A percentile compares a stretch with the other conserved stretches of the same genome.
These are phyloP conservation scores for Nicotiana tomentosiformis DNA, from an alignment of 257 asterid genomes.

Conservation along the genomic window DNA sequence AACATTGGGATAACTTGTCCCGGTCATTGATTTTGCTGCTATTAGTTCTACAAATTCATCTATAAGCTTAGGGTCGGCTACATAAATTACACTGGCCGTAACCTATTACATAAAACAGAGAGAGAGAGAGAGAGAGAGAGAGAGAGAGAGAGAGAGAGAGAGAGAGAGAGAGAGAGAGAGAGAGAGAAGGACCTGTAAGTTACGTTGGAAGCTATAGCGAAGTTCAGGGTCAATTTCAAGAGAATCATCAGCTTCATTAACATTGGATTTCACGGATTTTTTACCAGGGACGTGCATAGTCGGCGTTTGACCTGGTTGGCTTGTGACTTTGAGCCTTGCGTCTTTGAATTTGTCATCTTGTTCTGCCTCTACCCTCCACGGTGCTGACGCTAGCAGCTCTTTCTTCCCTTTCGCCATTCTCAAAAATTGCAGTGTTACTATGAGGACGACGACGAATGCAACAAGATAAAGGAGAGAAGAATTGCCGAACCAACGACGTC, in stretches of 20 bases:
- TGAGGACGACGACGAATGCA: not conserved
- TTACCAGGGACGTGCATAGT: conserved; percentile 82
- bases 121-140: not conserved
- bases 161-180: not conserved
- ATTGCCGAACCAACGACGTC: not conserved
- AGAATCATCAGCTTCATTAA: conserved; percentile 39
- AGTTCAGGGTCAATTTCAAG: conserved; percentile 82
- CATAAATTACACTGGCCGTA: not conserved
- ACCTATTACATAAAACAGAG: not conserved
- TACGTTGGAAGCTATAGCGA: conserved; percentile 96
- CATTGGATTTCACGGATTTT: conserved; percentile 35
- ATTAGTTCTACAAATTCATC: not conserved
- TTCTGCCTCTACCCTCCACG: conserved; percentile 70
- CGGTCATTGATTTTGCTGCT: not conserved
- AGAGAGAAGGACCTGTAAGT: conserved; percentile 51
- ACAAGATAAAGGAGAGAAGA: not conserved
- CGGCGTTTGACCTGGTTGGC: conserved; percentile 75
- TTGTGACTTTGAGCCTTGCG: conserved; percentile 65
- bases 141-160: not conserved
- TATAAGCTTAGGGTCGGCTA: not conserved
- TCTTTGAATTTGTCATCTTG: conserved; percentile 66
- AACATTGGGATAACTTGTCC: not conserved
- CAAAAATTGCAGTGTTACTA: not conserved
- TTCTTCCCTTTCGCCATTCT: conserved; percentile 72
- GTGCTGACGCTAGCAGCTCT: conserved; percentile 87